Conservation (phyloP, 1,284 basidiomycete genomes). For the Abortiporus biennis region DNA sequence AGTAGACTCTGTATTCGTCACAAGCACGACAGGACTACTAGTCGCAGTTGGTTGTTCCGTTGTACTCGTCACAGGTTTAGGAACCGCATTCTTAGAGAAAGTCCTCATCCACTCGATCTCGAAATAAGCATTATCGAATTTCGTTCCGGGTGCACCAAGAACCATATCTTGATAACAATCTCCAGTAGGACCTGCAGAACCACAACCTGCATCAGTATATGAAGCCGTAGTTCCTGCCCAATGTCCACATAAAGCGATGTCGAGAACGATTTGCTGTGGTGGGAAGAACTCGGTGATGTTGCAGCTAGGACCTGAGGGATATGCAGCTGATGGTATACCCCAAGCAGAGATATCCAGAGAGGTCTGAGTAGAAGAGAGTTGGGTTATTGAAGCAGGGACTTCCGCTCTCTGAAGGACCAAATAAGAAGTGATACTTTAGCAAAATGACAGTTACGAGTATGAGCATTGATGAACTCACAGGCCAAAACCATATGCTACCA, state of each 20-base stretch:
- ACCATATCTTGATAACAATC: constrained; percentile 48
- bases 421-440: constrained; percentile 6
- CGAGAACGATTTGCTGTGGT: constrained; percentile 46
- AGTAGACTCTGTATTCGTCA: not conserved
- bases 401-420: constrained; percentile 29
- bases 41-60: not conserved
- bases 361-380: constrained; percentile 31
- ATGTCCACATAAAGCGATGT: constrained; percentile 53
- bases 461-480: constrained; percentile 40
- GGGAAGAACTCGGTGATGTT: constrained; percentile 43
- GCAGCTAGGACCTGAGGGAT: constrained; percentile 33
- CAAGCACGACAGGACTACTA: not conserved
- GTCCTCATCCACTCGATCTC: constrained; percentile 47
- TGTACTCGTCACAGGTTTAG: too few species aligned
- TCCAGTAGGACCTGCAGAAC: constrained; percentile 30
- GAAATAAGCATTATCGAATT: constrained; percentile 49
- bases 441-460: not conserved
- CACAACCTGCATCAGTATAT: constrained; percentile 37
- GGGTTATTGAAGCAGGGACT: constrained; percentile 35
- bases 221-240: constrained; percentile 29
- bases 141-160: constrained; percentile 45
- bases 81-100: too few species aligned
- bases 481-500: constrained; percentile 68
- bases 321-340: constrained; percentile 51
- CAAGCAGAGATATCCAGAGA: constrained; percentile 44